Percentiles rank a stretch among this genome's conserved stretches.
Evolutionary conservation across 352 stramenopile species (phyloP).

Genomic region (Phytopythium mirpurense): DNA sequence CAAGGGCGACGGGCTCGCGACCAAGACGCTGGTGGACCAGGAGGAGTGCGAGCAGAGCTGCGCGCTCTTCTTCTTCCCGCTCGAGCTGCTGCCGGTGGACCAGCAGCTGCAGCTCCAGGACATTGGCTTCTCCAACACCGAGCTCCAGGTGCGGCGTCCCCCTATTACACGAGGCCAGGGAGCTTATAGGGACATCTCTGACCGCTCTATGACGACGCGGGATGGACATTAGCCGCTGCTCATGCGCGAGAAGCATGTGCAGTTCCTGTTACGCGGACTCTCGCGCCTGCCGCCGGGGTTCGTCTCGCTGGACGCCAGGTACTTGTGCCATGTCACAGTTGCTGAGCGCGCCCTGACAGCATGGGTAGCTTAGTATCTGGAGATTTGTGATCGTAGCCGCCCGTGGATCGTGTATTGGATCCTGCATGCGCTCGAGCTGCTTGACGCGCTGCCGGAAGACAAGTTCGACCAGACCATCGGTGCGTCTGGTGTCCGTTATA

Average conservation of each 20-base stretch:
- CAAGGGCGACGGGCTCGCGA: slow-evolving; percentile 47
- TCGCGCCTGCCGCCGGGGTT: slow-evolving; percentile 74
- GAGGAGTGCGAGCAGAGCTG: slow-evolving; percentile 88
- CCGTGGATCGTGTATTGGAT: slow-evolving; percentile 99
- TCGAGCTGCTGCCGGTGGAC: slow-evolving; percentile 60
- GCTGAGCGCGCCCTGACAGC: slow-evolving; percentile 9
- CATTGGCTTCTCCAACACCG: slow-evolving; percentile 71
- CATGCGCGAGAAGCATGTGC: slow-evolving; percentile 81
- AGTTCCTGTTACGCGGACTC: slow-evolving; percentile 73
- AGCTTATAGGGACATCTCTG: too few relatives aligned
- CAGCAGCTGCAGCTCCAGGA: slow-evolving; percentile 85
- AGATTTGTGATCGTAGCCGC: slow-evolving; percentile 39
- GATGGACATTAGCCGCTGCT: slow-evolving; percentile 37
- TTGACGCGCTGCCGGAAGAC: slow-evolving; percentile 70
- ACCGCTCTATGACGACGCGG: not conserved
- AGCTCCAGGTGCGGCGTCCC: slow-evolving; percentile 24
- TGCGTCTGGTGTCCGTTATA: slow-evolving; percentile 9
- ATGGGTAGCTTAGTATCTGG: not conserved
- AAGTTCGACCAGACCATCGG: slow-evolving; percentile 32
- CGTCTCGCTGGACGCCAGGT: slow-evolving; percentile 88
- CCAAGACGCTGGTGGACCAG: slow-evolving; percentile 67
- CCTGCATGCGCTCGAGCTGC: slow-evolving; percentile 92
- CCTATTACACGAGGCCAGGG: too few relatives aligned
- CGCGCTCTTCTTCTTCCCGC: slow-evolving; percentile 89
- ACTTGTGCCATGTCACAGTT: too few relatives aligned